phyloP scores from a whole-genome alignment of 108 stramenopile species.

The Pseudonitzschia delicatissima region DNA sequence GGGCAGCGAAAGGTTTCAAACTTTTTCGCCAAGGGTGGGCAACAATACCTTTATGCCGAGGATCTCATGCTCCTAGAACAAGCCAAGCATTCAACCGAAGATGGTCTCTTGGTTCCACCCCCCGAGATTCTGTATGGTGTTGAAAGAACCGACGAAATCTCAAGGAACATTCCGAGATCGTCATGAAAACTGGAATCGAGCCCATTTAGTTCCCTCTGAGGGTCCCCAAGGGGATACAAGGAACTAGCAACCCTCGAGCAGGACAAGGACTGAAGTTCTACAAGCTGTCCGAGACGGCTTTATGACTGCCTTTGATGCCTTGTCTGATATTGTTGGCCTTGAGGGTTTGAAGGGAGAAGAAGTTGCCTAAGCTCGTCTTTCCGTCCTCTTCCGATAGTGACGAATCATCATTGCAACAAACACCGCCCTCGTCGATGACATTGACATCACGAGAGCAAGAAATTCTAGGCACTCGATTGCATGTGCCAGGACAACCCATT shows the following conservation, averaged over 20 bases:
- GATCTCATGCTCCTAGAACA: constrained; percentile 71
- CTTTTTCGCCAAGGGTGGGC: constrained; percentile 76
- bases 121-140: constrained; percentile 64
- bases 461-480: constrained; percentile 9
- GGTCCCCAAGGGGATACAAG: constrained; percentile 52
- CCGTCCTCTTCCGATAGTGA: constrained; percentile 6
- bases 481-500: constrained; percentile 22
- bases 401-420: neutral
- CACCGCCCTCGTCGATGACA: neutral
- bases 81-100: constrained; percentile 17
- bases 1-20: constrained; percentile 54
- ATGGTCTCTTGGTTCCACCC: constrained; percentile 53
- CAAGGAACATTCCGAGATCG: neutral
- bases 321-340: constrained; percentile 53
- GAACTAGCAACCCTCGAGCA: constrained; percentile 58
- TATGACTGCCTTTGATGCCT: constrained; percentile 67
- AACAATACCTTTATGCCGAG: constrained; percentile 80
- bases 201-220: constrained; percentile 68
- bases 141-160: neutral
- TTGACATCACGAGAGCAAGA: neutral
- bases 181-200: constrained; percentile 47
- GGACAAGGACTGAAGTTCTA: constrained; percentile 59
- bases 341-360: constrained; percentile 17
- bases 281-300: constrained; percentile 68
- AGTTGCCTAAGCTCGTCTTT: constrained; percentile 29